Base-by-base conservation (phyloP, 176 grass and related monocot genomes). In the Neostapfia colusana region DNA sequence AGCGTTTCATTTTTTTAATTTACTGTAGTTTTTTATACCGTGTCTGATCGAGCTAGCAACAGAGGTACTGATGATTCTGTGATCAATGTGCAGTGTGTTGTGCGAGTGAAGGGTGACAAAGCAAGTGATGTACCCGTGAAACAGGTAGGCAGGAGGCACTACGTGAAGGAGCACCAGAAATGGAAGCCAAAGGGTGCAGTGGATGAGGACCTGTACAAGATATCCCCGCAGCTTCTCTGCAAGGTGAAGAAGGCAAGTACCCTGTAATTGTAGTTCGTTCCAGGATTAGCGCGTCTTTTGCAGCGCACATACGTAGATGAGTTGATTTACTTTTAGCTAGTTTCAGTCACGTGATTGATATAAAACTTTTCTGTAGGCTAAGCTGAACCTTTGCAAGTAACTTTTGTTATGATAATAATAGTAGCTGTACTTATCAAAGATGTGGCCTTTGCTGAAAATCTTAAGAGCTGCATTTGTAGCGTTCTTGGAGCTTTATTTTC, bases 141-240 rank as follows among this genome's bases (percentile, higher is more conserved):
- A 79, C 84, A 88, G 55, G 81, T 39, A 48, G 59, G 70, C 20
- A 84, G 64, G 65, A 83, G 66, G 55, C 83, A 89, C 48, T 78
- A 72, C 16, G 78, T 49, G 57, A 78, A 84, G 21, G 81, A 84
- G 62, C 67, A 90, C 15, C 75, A 80, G 43, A 79, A 84, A 53
- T 85, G 80, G 88, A 93, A 93, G 85, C 68, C 85, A 25, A 88
- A 83, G 81, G 74, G 67, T 17, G 42, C 53, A 18, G 75, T 91
- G 15, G 93, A 97, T 53, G 91, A 97, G 70, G 93, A 97, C 84
- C 73, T 97, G 65, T 97, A 97, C 86, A 90, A 89, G 90, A 90
- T 97, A 23, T 89, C 93, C 7, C 85, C 88, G 9, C 84, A 93
- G 60, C 74, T 93, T 43, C 45, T 97, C 36, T 91, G 89, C 78